These are phyloP conservation scores for Pythium guiyangense DNA, from an alignment of 352 stramenopile genomes.

Conservation along the genomic window DNA sequence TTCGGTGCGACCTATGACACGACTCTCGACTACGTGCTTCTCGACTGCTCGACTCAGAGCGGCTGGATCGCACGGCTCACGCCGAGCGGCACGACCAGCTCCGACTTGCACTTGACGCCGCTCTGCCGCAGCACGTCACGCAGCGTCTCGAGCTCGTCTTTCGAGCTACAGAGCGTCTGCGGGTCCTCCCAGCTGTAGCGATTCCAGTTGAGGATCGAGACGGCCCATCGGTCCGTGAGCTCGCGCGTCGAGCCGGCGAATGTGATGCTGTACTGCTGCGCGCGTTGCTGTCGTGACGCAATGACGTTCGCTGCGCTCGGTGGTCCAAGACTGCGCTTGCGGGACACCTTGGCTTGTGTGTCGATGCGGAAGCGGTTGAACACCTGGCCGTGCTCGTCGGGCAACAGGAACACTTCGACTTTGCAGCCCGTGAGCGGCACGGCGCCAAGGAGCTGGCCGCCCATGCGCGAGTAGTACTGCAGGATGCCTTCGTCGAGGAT, in stretches of 20 bases:
- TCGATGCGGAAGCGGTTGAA: slow-evolving; percentile 68
- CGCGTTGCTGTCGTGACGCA: slow-evolving; percentile 15
- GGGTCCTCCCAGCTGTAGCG: slow-evolving; percentile 81
- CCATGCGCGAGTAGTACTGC: slow-evolving; percentile 75
- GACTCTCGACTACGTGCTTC: too few species aligned
- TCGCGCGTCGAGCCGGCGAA: slow-evolving; percentile 56
- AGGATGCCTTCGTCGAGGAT: slow-evolving; percentile 82
- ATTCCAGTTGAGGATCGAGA: slow-evolving; percentile 83
- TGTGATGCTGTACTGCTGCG: slow-evolving; percentile 19
- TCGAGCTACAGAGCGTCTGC: slow-evolving; percentile 73
- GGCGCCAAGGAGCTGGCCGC: slow-evolving; percentile 53
- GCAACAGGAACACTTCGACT: slow-evolving; percentile 68
- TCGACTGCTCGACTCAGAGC: slow-evolving; percentile 18
- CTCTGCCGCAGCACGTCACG: slow-evolving; percentile 30
- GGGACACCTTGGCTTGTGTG: slow-evolving; percentile 20
- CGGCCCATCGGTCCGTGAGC: slow-evolving; percentile 62
- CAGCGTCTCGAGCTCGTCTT: slow-evolving; percentile 54
- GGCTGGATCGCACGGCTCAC: slow-evolving; percentile 58
- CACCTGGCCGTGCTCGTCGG: slow-evolving; percentile 34
- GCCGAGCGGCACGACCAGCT: slow-evolving; percentile 26
- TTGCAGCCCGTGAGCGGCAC: slow-evolving; percentile 70
- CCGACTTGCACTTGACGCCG: slow-evolving; percentile 25
- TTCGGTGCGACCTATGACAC: neutral
- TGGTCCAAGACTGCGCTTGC: slow-evolving; percentile 23
- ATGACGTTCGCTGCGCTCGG: slow-evolving; percentile 13